Evolutionary conservation across 2,329 filamentous ascomycete genomes (phyloP).

Genomic region (Monosporascus sp.): DNA sequence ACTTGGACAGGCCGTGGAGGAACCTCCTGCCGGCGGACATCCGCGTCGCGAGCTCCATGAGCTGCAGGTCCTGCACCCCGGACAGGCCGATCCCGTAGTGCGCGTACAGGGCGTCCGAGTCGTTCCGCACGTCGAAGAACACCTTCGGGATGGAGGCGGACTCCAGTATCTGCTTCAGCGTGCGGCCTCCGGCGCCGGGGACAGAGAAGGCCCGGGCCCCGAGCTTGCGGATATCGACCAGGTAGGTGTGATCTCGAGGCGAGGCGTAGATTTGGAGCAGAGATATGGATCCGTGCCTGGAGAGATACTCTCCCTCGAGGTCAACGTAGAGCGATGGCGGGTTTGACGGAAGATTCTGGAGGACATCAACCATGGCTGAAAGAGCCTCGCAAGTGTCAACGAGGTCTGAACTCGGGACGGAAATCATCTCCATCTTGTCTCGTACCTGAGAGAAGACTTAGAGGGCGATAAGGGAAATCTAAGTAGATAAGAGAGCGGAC

Average conservation of each 20-base stretch:
- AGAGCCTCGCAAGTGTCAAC: slow-evolving; percentile 11
- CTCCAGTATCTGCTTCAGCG: slow-evolving; percentile 40
- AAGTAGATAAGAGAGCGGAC: too few relatives aligned
- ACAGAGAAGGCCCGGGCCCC: slow-evolving; percentile 30
- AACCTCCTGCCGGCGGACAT: not conserved
- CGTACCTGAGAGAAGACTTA: too few relatives aligned
- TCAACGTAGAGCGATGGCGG: slow-evolving; percentile 40
- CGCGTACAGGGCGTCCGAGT: slow-evolving; percentile 48
- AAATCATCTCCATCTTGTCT: too few relatives aligned
- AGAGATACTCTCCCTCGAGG: slow-evolving; percentile 40
- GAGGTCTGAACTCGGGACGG: not conserved
- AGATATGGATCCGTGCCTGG: slow-evolving; percentile 36
- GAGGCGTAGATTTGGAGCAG: slow-evolving; percentile 35
- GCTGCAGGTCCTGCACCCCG: slow-evolving; percentile 47
- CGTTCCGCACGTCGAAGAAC: slow-evolving; percentile 54
- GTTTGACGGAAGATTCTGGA: slow-evolving; percentile 16
- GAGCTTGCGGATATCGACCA: slow-evolving; percentile 40
- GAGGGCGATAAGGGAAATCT: too few relatives aligned
- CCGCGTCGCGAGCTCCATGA: slow-evolving; percentile 44
- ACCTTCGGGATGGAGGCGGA: slow-evolving; percentile 38
- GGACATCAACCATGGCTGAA: slow-evolving; percentile 9
- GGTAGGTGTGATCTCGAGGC: slow-evolving; percentile 26
- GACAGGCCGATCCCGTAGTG: slow-evolving; percentile 37
- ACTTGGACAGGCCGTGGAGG: slow-evolving; percentile 21
- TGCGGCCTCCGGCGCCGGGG: not conserved